Conservation (phyloP, 2,329 filamentous ascomycete genomes). For the Coleophoma eucalyptorum region DNA sequence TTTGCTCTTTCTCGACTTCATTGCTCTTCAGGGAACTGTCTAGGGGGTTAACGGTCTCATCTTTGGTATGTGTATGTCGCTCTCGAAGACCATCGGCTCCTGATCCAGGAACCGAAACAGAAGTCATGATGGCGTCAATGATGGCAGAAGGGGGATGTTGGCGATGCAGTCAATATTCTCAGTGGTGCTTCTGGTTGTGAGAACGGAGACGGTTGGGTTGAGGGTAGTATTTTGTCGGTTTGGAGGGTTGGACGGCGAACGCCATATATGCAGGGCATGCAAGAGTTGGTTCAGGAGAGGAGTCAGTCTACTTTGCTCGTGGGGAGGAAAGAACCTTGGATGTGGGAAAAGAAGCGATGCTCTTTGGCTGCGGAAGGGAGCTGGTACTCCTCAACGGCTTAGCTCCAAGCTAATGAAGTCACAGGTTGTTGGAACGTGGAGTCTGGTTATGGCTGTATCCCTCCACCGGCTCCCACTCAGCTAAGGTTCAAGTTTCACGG, state of each 20-base stretch:
- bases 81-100: constrained; percentile 20
- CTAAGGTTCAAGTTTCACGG: no score
- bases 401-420: no score
- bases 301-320: no score
- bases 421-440: no score
- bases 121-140: constrained; percentile 7
- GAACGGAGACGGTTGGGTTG: not conserved
- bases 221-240: not conserved
- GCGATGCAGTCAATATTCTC: not conserved
- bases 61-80: constrained; percentile 8
- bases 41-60: constrained; percentile 1
- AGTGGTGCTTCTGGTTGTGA: not conserved
- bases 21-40: constrained; percentile 7
- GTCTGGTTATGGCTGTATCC: no score
- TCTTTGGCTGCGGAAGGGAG: no score
- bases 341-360: no score
- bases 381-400: no score
- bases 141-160: not conserved
- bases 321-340: no score
- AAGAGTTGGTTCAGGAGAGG: no score
- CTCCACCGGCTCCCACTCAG: no score
- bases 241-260: not conserved
- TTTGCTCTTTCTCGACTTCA: constrained; percentile 48
- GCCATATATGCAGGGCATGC: not conserved
- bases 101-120: constrained; percentile 1